A percentile compares a stretch with the other conserved stretches of the same genome.
These are phyloP conservation scores for Capsicum baccatum DNA, from an alignment of 257 asterid species.

Conservation along the genomic window DNA sequence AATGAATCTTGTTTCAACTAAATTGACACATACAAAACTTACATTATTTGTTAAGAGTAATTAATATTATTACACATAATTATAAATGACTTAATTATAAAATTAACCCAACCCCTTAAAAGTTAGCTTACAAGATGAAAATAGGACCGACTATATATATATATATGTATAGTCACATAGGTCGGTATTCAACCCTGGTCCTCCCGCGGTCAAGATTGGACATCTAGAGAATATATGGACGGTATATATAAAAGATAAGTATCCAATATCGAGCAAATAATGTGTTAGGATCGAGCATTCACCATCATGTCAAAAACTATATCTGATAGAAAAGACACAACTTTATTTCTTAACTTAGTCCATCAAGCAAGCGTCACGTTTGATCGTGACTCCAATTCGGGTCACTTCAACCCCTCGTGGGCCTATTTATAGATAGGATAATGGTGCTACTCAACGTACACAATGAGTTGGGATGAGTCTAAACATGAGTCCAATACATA, in stretches of 20 bases:
- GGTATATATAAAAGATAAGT: not conserved
- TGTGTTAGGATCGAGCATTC: not conserved
- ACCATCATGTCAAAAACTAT: not conserved
- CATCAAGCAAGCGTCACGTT: not conserved
- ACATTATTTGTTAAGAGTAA: no score
- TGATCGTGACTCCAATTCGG: not conserved
- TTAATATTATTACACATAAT: no score
- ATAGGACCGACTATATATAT: not conserved
- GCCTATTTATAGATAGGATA: accelerated
- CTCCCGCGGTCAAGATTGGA: no score
- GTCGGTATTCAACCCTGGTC: no score
- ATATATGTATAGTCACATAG: not conserved
- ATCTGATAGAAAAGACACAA: not conserved
- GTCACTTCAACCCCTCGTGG: not conserved
- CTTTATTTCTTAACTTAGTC: no score
- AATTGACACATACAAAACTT: no score
- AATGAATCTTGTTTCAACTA: not conserved
- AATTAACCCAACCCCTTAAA: not conserved
- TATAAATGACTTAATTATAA: not conserved
- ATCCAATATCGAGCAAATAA: not conserved
- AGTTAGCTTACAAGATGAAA: not conserved
- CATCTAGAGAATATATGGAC: no score
- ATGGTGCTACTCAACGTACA: not conserved
- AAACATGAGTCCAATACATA: not conserved
- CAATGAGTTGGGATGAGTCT: not conserved